Evolutionary conservation across 176 grass and related monocot species (phyloP).

Genomic region (Carex cristatella): DNA sequence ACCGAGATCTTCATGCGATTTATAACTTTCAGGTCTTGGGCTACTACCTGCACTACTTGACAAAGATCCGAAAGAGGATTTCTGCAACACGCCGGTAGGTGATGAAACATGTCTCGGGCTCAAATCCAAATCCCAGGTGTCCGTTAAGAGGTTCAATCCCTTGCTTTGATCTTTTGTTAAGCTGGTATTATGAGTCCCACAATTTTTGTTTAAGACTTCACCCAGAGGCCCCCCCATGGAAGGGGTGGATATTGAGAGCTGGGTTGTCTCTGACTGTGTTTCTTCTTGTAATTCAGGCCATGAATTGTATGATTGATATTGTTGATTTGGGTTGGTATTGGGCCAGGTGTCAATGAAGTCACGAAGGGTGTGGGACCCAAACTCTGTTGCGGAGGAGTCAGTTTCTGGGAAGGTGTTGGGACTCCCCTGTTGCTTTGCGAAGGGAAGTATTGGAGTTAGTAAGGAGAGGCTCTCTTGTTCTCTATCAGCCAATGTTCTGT

Average conservation of each 20-base stretch:
- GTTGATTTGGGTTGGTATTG: slow-evolving; percentile 44
- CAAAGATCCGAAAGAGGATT: slow-evolving; percentile 61
- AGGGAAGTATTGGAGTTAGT: slow-evolving; percentile 50
- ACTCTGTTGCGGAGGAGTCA: slow-evolving; percentile 31
- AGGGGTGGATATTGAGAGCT: slow-evolving; percentile 72
- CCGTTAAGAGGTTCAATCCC: slow-evolving; percentile 54
- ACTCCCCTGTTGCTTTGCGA: slow-evolving; percentile 66
- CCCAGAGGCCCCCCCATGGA: slow-evolving; percentile 72
- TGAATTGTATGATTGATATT: slow-evolving; percentile 43
- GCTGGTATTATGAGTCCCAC: background rate
- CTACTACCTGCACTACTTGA: slow-evolving; percentile 86
- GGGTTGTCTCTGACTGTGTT: slow-evolving; percentile 61
- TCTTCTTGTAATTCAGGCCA: slow-evolving; percentile 64
- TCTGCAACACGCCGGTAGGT: slow-evolving; percentile 77
- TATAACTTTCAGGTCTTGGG: slow-evolving; percentile 59
- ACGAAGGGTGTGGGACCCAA: slow-evolving; percentile 52
- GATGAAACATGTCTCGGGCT: slow-evolving; percentile 49
- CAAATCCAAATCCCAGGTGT: slow-evolving; percentile 61
- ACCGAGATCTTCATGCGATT: slow-evolving; percentile 63
- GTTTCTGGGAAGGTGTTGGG: slow-evolving; percentile 49
- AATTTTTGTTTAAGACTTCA: slow-evolving; percentile 48
- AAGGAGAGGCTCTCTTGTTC: slow-evolving; percentile 51
- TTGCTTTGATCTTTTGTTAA: slow-evolving; percentile 26
- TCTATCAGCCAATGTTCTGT: slow-evolving; percentile 42
- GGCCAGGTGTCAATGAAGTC: slow-evolving; percentile 56